Base-by-base conservation (phyloP, 257 asterid genomes). In the Cruciata laevipes region DNA sequence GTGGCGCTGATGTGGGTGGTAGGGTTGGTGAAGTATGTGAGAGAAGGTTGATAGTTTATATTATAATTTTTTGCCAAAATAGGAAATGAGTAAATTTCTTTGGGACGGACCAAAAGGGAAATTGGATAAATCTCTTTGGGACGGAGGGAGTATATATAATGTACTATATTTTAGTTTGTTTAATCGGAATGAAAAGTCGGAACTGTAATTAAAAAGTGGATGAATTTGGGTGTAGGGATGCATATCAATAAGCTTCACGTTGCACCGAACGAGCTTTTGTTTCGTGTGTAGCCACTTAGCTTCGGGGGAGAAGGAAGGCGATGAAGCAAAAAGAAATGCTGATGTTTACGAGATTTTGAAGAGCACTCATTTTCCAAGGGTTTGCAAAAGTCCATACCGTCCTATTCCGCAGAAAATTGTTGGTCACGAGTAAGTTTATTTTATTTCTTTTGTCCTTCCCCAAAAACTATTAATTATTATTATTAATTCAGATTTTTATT, bases 231-330 rank as follows among this genome's bases (percentile, higher is more conserved):
- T 42, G 51, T 12, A 42, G 51, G 98, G 99, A 7, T 93, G 97
- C 60, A 93, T 93, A 87, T 78, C 99, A 20, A 60, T 90, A 70
- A 93, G 97, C 89, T 81, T 93, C 87, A 81, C 96, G 40, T 24
- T 93, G 87, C 88, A 90, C 80, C 79, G 85, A 72, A 93, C 97
- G 63, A 88, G 90, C 79, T 80, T 93, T 47, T 93, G 99, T 82
- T 88, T 93, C 69, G 88, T 93, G 4, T 93, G 99, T 71, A 88
- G 95, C 78, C 99, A 93, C 83, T 74, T 93, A 51, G 97, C 99
- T 37, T 88, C 99, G 0, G 99, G 99, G 38, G 97, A 93, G 78
- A 93, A 86, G 69, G 99, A 88, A 69, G 99, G 97, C 24, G 99
- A 93, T 7, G 97, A 89, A 78, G 61, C 88, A 0, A 83, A 68